phyloP scores from a whole-genome alignment of 805 yeast genomes.

The Zygosaccharomyces bisporus region DNA sequence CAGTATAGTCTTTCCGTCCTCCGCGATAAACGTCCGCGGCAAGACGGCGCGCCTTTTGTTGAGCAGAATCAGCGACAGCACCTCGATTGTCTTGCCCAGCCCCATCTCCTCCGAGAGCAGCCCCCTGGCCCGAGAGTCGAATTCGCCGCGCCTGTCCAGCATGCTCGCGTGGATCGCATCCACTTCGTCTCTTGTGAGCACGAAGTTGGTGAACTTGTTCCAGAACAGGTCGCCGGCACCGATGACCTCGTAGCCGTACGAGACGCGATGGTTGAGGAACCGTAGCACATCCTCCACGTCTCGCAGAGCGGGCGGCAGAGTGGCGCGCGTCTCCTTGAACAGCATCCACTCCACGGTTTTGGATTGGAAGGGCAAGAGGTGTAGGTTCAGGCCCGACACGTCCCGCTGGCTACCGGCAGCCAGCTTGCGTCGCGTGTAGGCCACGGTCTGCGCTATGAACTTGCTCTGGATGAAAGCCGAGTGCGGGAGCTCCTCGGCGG shows the following conservation, averaged over 20 bases:
- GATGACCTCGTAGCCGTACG: conserved; percentile 32
- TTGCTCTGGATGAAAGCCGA: conserved; percentile 27
- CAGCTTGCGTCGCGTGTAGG: conserved; percentile 21
- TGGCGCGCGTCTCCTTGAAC: conserved; percentile 20
- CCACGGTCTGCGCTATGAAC: conserved; percentile 25
- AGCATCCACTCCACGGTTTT: conserved; percentile 36
- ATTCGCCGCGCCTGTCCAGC: conserved; percentile 2
- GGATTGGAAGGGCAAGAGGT: conserved; percentile 32
- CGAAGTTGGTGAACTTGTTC: conserved; percentile 35
- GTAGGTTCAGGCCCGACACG: conserved; percentile 15
- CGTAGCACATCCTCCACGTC: conserved; percentile 12
- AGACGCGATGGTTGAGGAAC: conserved; percentile 25
- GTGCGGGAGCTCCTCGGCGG: conserved; percentile 1
- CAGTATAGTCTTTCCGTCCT: conserved; percentile 25
- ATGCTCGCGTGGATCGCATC: conserved; percentile 15
- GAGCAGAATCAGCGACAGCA: conserved; percentile 58
- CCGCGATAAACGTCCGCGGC: conserved; percentile 13
- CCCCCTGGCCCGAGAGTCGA: conserved; percentile 42
- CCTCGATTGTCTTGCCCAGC: conserved; percentile 88
- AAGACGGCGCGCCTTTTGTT: conserved; percentile 46
- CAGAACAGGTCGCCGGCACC: conserved; percentile 20
- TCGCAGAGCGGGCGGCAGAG: background rate
- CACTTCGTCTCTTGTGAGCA: conserved; percentile 21
- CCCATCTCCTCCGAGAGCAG: conserved; percentile 96
- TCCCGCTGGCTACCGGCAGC: background rate